Evolutionary conservation across 306 rosid species (phyloP), one percentile per base, ranked within the genome.

Genomic region (Pterocarpus macrocarpus): DNA sequence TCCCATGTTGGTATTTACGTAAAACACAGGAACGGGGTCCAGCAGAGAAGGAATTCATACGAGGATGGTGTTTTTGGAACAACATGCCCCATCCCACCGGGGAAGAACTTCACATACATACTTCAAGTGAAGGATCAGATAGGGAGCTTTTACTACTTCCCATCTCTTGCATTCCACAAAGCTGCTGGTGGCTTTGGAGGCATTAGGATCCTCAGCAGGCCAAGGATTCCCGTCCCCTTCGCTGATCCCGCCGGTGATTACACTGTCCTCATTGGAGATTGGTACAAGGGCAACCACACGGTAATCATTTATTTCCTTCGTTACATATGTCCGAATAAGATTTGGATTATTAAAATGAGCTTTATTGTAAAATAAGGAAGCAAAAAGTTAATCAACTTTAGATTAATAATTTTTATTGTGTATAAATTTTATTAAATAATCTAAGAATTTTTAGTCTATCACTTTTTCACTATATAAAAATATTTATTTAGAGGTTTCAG

Each of bases 141-240:
- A 67, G 99, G 99, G 65, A 95, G 99, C 79, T 93, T 89, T 73
- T 95, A 91, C 71, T 95, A 95, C 79, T 95, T 90, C 92, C 99
- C 99, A 10, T 91, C 99, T 12, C 98, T 95, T 53, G 90, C 90
- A 17, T 95, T 95, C 80, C 99, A 95, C 86, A 95, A 95, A 84
- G 99, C 99, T 0, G 99, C 98, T 1, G 99, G 99, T 81, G 99
- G 90, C 16, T 95, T 95, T 35, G 99, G 99, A 45, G 99, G 99
- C 13, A 90, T 95, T 41, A 91, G 99, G 69, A 95, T 95, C 41
- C 89, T 93, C 39, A 95, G 99, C 88, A 89, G 99, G 59, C 99
- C 99, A 4, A 83, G 91, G 70, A 95, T 93, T 75, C 99, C 99
- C 0, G 97, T 93, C 30, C 99, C 99, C 2, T 95, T 95, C 65